Evolutionary conservation across 2,329 filamentous ascomycete genomes (phyloP), one percentile per base, ranked within the genome.

Genomic region (Botryosphaeria dothidea): DNA sequence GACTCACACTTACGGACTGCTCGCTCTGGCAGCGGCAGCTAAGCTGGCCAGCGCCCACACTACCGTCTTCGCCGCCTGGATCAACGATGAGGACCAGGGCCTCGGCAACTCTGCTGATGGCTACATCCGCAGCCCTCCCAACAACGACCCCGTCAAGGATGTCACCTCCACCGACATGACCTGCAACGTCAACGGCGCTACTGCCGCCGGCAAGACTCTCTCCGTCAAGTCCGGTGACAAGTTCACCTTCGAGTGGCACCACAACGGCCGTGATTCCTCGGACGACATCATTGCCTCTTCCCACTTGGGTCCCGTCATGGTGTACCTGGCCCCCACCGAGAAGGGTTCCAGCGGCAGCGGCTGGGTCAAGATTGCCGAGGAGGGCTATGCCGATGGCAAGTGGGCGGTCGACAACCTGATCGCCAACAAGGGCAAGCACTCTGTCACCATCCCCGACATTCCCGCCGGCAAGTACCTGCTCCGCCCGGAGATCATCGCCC

Each of bases 221-320:
- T 72, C 74, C 1, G 82, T 84, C 66, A 80, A 80, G 64, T 78
- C 70, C 43, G 84, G 84, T 66, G 81, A 83, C 69, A 78, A 79
- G 70, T 68, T 68, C 57, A 68, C 66, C 27, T 78, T 82, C 69
- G 80, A 85, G 73, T 85, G 82, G 83, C 81, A 80, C 74, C 83
- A 85, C 76, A 70, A 85, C 73, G 78, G 43, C 70, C 79, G 82
- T 49, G 70, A 70, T 66, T 66, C 69, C 36, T 66, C 68, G 23
- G 82, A 85, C 73, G 83, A 85, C 71, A 84, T 85, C 76, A 83
- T 86, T 60, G 84, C 77, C 68, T 66, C 71, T 29, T 83, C 81
- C 52, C 84, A 86, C 77, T 76, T 79, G 74, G 84, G 84, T 8
- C 84, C 62, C 84, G 74, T 86, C 70, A 79, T 84, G 67, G 84